Base-by-base conservation (phyloP, 441 rosid genomes). In the Bruguiera hainesii region DNA sequence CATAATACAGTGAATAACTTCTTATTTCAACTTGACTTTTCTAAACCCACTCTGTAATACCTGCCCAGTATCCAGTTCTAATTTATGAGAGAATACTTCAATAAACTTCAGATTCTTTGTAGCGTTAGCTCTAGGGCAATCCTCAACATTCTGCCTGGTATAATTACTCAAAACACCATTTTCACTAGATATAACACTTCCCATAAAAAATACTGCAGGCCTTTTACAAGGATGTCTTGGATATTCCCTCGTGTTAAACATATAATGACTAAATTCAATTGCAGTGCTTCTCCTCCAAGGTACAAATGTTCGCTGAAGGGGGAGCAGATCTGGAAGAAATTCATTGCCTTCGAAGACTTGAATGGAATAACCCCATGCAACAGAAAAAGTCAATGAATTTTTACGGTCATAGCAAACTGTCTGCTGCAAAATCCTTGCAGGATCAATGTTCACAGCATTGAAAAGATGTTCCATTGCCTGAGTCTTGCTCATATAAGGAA, bases 351-450 rank as follows among this genome's bases (percentile, higher is more conserved):
- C 90, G 42, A 82, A 82, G 52, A 91, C 87, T 87, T 84, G 92
- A 80, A 94, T 52, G 7, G 96, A 91, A 70, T 91, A 91, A 42
- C 97, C 97, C 98, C 98, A 94, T 7, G 90, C 85, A 72, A 89
- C 85, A 19, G 94, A 91, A 63, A 87, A 78, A 5, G 94, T 87
- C 72, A 89, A 80, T 29, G 65, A 73, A 75, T 77, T 80, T 21
- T 28, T 42, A 28, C 66, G 79, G 71, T 89, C 92, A 75, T 94
- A 94, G 71, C 98, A 94, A 61, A 94, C 92, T 19, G 79, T 80
- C 78, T 94, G 96, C 78, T 91, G 98, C 80, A 94, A 85, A 60
- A 91, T 81, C 87, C 95, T 88, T 23, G 79, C 60, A 25, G 96
- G 79, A 77, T 91, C 98, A 11, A 70, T 80, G 77, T 72, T 78